Percentiles rank a stretch among this genome's conserved stretches.
Conservation (phyloP, 345 rosid species). For the Cardamine resedifolia region DNA sequence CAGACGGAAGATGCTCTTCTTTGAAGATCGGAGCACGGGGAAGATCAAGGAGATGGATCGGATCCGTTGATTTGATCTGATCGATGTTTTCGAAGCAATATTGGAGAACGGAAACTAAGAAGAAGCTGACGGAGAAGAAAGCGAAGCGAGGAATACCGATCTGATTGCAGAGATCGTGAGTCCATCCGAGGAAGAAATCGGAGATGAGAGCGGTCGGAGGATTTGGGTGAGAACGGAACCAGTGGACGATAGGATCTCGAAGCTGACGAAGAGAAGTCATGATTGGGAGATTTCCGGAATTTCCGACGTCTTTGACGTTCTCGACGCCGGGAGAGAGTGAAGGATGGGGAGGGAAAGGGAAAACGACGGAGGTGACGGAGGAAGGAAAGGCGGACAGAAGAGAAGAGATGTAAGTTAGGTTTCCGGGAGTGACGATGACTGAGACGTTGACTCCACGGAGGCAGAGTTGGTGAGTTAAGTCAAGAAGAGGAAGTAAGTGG, state of each 20-base stretch:
- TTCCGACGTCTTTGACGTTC: slow-evolving; percentile 53
- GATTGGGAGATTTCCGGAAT: slow-evolving; percentile 39
- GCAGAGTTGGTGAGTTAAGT: slow-evolving; percentile 51
- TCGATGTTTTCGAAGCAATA: slow-evolving; percentile 38
- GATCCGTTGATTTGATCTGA: slow-evolving; percentile 21
- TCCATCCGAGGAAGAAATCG: slow-evolving; percentile 85
- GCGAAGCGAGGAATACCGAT: slow-evolving; percentile 45
- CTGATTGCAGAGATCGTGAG: slow-evolving; percentile 39
- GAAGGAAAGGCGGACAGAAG: slow-evolving; percentile 45
- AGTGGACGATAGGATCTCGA: slow-evolving; percentile 42
- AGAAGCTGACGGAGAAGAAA: slow-evolving; percentile 46
- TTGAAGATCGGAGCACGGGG: slow-evolving; percentile 53
- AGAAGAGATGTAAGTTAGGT: slow-evolving; percentile 47
- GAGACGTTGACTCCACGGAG: slow-evolving; percentile 44
- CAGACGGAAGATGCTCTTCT: slow-evolving; percentile 49
- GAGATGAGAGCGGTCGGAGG: slow-evolving; percentile 72
- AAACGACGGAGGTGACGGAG: slow-evolving; percentile 31
- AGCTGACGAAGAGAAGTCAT: slow-evolving; percentile 49
- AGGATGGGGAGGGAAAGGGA: slow-evolving; percentile 62
- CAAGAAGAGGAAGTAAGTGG: slow-evolving; percentile 55
- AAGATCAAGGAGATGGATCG: slow-evolving; percentile 42
- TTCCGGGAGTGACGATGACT: slow-evolving; percentile 51
- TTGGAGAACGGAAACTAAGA: slow-evolving; percentile 32
- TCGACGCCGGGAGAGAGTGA: slow-evolving; percentile 57
- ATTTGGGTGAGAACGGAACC: slow-evolving; percentile 54